Evolutionary conservation across 2,329 filamentous ascomycete species (phyloP).

Genomic region (Xylaria polymorpha): DNA sequence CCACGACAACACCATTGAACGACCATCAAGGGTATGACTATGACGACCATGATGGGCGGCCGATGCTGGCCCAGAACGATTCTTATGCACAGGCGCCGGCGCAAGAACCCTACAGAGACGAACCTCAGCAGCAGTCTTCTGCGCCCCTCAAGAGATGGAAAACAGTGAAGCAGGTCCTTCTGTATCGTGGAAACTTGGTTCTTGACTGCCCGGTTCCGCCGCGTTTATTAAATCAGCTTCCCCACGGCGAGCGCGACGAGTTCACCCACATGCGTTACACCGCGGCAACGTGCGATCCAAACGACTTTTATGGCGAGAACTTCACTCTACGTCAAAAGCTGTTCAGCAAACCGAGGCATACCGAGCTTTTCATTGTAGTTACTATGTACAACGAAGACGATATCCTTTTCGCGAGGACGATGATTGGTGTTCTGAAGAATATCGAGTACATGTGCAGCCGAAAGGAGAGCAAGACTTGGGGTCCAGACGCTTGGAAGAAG

Average conservation of each 20-base stretch:
- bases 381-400: constrained; percentile 99
- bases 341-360: constrained; percentile 84
- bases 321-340: constrained; percentile 96
- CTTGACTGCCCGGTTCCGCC: constrained; percentile 96
- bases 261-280: constrained; percentile 97
- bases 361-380: constrained; percentile 94
- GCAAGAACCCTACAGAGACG: constrained; percentile 59
- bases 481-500: constrained; percentile 97
- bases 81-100: constrained; percentile 54
- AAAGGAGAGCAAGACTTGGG: constrained; percentile 93
- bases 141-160: constrained; percentile 87
- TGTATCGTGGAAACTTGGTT: constrained; percentile 96
- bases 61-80: constrained; percentile 77
- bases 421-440: constrained; percentile 99
- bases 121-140: constrained; percentile 58
- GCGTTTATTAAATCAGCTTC: constrained; percentile 84
- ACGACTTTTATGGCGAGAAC: constrained; percentile 88
- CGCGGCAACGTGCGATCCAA: constrained; percentile 96
- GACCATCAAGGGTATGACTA: constrained; percentile 74
- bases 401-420: constrained; percentile 94
- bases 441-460: constrained; percentile 96
- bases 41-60: constrained; percentile 77
- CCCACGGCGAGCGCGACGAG: constrained; percentile 91
- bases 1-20: constrained; percentile 67
- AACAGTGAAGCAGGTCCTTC: constrained; percentile 97